These are phyloP conservation scores for Podosphaera xanthii DNA, from an alignment of 2,329 filamentous ascomycete genomes.

Conservation along the genomic window DNA sequence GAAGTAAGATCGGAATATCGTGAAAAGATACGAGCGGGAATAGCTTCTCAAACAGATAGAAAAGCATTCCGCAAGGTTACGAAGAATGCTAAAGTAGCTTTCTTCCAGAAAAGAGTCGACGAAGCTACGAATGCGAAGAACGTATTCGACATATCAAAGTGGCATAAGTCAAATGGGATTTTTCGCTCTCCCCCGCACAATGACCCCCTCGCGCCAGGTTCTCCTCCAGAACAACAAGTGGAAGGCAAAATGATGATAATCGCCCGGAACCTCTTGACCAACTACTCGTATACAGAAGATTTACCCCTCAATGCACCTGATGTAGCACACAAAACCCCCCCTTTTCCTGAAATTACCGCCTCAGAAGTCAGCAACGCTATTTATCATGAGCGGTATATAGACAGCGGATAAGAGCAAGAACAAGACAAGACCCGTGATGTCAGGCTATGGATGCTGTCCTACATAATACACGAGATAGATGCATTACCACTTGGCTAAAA, in stretches of 20 bases:
- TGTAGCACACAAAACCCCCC: neutral
- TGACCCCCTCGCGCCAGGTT: neutral
- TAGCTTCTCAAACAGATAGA: neutral
- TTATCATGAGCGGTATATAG: no score
- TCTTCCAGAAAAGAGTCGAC: neutral
- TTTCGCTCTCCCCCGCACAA: neutral
- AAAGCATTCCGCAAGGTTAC: neutral
- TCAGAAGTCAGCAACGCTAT: neutral
- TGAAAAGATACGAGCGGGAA: neutral
- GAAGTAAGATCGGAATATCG: neutral
- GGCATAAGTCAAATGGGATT: neutral
- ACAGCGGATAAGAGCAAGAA: no score
- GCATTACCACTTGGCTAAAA: no score
- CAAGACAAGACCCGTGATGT: no score
- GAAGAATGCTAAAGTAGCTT: neutral
- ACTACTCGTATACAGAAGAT: neutral
- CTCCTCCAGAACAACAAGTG: neutral
- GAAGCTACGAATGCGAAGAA: neutral
- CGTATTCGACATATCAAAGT: neutral
- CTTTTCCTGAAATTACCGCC: neutral
- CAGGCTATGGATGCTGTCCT: no score
- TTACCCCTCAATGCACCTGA: neutral
- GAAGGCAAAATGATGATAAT: neutral
- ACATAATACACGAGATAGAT: no score
- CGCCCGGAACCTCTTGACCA: neutral